Conservation (phyloP, 164 flowering plant genomes). For the Nymphaea thermarum region DNA sequence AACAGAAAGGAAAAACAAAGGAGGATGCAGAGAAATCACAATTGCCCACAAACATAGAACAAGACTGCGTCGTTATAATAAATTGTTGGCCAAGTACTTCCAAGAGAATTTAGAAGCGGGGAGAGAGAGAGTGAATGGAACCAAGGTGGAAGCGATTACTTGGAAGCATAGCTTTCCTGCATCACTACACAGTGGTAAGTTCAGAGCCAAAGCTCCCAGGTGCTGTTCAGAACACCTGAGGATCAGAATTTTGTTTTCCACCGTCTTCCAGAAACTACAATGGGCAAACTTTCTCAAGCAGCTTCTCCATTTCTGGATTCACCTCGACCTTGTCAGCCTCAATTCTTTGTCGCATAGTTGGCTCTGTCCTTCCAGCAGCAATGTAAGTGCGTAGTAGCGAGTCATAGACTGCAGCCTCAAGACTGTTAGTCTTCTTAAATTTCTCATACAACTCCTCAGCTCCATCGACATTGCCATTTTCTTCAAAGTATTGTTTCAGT, state of each 20-base stretch:
- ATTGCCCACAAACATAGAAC: too few species aligned
- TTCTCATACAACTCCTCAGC: constrained; percentile 44
- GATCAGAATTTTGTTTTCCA: neutral
- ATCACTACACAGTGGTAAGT: too few species aligned
- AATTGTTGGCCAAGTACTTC: too few species aligned
- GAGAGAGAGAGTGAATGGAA: too few species aligned
- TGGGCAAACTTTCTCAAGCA: constrained; percentile 35
- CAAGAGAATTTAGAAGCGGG: too few species aligned
- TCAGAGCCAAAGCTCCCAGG: too few species aligned
- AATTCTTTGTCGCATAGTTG: constrained; percentile 35
- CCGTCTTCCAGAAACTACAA: neutral
- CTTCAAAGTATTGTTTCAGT: constrained; percentile 13
- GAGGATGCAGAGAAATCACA: too few species aligned
- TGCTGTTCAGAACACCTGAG: too few species aligned
- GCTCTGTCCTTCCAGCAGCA: constrained; percentile 32
- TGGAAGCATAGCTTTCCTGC: too few species aligned
- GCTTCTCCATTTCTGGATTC: constrained; percentile 23
- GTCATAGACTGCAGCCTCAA: constrained; percentile 20
- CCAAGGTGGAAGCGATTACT: too few species aligned
- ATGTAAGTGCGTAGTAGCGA: constrained; percentile 33
- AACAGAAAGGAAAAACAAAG: too few species aligned
- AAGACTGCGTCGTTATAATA: too few species aligned
- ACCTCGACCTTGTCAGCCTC: constrained; percentile 35
- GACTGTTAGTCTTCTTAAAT: constrained; percentile 27
- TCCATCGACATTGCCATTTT: constrained; percentile 32